phyloP scores from a whole-genome alignment of 345 rosid species.

The Salix purpurea region DNA sequence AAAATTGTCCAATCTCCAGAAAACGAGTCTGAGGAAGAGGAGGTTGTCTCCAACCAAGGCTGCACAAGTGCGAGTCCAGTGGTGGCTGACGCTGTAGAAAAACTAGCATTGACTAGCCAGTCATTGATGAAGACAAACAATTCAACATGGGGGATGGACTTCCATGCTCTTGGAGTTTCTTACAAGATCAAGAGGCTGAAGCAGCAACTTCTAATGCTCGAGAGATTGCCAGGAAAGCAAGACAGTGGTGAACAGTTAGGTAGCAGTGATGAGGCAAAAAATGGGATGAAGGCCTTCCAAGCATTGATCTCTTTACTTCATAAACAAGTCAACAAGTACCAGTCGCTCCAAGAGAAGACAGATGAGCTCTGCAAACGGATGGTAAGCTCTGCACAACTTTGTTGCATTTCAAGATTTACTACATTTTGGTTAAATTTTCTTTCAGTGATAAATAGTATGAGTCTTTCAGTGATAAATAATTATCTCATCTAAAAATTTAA shows the following conservation, averaged over 20 bases:
- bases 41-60: slow-evolving; percentile 22
- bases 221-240: slow-evolving; percentile 66
- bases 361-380: slow-evolving; percentile 85
- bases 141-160: slow-evolving; percentile 73
- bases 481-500: too few relatives aligned
- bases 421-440: neutral
- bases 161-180: slow-evolving; percentile 89
- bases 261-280: slow-evolving; percentile 21
- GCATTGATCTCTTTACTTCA: slow-evolving; percentile 56
- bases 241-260: slow-evolving; percentile 39
- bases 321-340: slow-evolving; percentile 76
- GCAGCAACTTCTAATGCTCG: slow-evolving; percentile 84
- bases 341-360: slow-evolving; percentile 77
- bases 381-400: slow-evolving; percentile 39
- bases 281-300: slow-evolving; percentile 39
- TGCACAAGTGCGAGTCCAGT: slow-evolving; percentile 20
- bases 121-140: slow-evolving; percentile 29
- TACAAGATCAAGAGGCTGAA: slow-evolving; percentile 89
- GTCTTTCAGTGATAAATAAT: neutral
- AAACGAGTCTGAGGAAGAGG: slow-evolving; percentile 45
- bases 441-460: neutral
- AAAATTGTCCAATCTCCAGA: slow-evolving; percentile 51
- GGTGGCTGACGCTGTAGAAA: slow-evolving; percentile 21
- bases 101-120: slow-evolving; percentile 27
- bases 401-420: neutral